Evolutionary conservation across 106 monocot species (phyloP).

Genomic region (Xerophyta viscosa): DNA sequence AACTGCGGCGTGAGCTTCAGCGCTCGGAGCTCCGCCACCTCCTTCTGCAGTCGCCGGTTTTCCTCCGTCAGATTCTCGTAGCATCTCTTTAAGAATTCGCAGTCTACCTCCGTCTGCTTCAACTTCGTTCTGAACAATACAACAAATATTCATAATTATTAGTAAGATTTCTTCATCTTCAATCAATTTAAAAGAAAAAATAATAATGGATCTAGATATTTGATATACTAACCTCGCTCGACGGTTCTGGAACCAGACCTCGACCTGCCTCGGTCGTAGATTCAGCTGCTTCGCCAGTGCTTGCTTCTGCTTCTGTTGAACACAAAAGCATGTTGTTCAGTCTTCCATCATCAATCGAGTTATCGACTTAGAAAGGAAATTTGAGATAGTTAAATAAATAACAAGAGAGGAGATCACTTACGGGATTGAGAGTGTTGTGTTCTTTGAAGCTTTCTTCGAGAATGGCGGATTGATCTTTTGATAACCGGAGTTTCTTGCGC

Average conservation of each 20-base stretch:
- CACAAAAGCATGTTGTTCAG: not conserved
- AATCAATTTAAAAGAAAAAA: not conserved
- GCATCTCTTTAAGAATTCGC: constrained; percentile 84
- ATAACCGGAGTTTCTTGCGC: constrained; percentile 73
- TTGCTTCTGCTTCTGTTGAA: constrained; percentile 64
- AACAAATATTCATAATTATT: not conserved
- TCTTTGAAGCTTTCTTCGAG: constrained; percentile 81
- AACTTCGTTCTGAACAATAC: constrained; percentile 69
- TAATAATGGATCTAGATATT: not conserved
- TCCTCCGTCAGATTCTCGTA: constrained; percentile 93
- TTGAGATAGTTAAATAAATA: not conserved
- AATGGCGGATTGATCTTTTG: constrained; percentile 62
- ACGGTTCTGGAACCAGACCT: constrained; percentile 90
- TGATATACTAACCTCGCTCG: constrained; percentile 44
- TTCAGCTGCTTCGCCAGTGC: constrained; percentile 63
- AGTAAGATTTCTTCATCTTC: not conserved
- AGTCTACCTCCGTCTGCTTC: constrained; percentile 98
- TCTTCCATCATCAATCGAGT: not conserved
- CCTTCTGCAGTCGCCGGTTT: constrained; percentile 85
- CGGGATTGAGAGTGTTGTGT: constrained; percentile 80
- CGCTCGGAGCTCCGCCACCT: constrained; percentile 83
- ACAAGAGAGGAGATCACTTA: constrained; percentile 21
- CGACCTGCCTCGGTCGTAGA: constrained; percentile 69
- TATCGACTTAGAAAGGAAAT: not conserved
- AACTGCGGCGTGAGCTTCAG: constrained; percentile 86